phyloP scores from a whole-genome alignment of 441 rosid genomes.

The Pelargonium citronellum region DNA sequence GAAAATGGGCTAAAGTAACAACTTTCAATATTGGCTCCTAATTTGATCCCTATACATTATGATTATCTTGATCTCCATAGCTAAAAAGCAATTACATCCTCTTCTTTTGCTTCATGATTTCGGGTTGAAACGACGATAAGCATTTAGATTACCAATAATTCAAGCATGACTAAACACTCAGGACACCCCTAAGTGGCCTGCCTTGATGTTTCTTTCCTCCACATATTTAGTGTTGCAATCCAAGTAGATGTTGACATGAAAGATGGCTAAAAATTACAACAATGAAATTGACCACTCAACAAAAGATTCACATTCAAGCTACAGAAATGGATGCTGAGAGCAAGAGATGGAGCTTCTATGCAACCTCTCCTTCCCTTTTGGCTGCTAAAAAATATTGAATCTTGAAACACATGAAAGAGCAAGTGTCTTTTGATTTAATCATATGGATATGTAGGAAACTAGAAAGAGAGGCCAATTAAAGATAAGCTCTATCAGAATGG shows the following conservation, averaged over 20 bases:
- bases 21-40: conserved; percentile 17
- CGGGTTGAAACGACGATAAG: conserved; percentile 20
- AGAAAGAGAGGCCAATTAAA: neutral
- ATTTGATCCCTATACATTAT: conserved; percentile 6
- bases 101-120: conserved; percentile 23
- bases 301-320: too few species aligned
- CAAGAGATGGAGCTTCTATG: too few species aligned
- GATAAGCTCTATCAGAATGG: conserved; percentile 9
- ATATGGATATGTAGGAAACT: conserved; percentile 14
- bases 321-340: too few species aligned
- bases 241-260: conserved; percentile 25
- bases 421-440: conserved; percentile 21
- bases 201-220: conserved; percentile 20
- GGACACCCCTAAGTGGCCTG: conserved; percentile 21
- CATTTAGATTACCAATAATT: conserved; percentile 13
- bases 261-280: too few species aligned
- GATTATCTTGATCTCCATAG: conserved; percentile 18
- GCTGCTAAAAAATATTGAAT: conserved; percentile 16
- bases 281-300: conserved; percentile 17
- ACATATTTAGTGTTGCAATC: conserved; percentile 11
- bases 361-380: neutral
- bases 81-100: conserved; percentile 15
- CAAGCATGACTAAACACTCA: conserved; percentile 8
- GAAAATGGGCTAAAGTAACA: neutral
- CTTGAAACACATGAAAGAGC: conserved; percentile 14